Conservation (phyloP, 345 rosid species). For the Salix koriyanagi region DNA sequence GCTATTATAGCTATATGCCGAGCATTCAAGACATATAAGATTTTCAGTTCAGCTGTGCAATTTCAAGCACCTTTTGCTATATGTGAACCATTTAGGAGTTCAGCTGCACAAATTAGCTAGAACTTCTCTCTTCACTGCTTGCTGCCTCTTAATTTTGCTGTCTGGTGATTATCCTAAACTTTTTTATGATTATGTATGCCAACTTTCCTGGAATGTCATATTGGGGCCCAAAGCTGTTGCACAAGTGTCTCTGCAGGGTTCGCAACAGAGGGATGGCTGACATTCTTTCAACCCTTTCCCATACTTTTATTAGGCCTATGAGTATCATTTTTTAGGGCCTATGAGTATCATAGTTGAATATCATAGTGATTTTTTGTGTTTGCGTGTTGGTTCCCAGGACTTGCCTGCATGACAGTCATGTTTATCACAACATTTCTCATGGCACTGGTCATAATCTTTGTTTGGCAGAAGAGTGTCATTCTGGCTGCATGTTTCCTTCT, state of each 20-base stretch:
- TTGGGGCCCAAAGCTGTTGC: background rate
- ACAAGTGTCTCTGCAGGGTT: background rate
- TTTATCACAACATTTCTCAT: constrained; percentile 82
- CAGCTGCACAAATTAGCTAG: background rate
- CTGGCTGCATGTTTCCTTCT: constrained; percentile 59
- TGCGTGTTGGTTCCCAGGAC: constrained; percentile 48
- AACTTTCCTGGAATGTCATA: background rate
- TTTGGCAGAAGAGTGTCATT: constrained; percentile 61
- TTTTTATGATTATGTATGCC: background rate
- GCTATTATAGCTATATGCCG: background rate
- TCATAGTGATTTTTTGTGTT: constrained; percentile 6
- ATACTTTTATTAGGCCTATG: background rate
- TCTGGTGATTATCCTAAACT: background rate
- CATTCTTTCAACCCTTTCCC: background rate
- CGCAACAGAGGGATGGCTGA: background rate
- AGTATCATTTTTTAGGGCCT: background rate
- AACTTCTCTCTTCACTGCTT: background rate
- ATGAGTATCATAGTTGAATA: background rate
- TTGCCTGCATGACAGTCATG: constrained; percentile 86
- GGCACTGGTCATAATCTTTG: constrained; percentile 75
- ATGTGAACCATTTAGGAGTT: background rate
- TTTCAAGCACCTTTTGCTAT: too few relatives aligned
- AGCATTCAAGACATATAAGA: background rate
- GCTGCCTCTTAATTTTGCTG: background rate
- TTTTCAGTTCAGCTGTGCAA: background rate